These are phyloP conservation scores for Salvia miltiorrhiza DNA, from an alignment of 257 asterid species.

Conservation along the genomic window DNA sequence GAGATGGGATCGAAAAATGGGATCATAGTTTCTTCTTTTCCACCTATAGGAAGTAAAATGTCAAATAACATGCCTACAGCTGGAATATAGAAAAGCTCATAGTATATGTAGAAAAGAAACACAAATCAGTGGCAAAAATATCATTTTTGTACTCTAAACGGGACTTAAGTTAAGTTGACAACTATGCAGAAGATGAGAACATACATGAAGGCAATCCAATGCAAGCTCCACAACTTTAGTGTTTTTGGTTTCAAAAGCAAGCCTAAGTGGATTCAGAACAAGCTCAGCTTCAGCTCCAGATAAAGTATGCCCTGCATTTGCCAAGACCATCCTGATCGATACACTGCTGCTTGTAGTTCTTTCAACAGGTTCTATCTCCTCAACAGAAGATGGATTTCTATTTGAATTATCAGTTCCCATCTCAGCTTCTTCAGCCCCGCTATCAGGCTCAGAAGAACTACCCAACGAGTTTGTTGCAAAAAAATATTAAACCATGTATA, in stretches of 20 bases:
- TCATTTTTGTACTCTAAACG: constrained; percentile 14
- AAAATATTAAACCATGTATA: constrained; percentile 9
- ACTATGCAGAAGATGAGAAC: constrained; percentile 34
- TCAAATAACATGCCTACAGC: not conserved
- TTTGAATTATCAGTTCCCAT: constrained; percentile 39
- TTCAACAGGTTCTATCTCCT: constrained; percentile 41
- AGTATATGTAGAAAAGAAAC: not conserved
- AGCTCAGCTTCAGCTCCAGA: constrained; percentile 86
- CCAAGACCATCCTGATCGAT: constrained; percentile 51
- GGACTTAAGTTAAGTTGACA: constrained; percentile 16
- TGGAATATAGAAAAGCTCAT: constrained; percentile 3
- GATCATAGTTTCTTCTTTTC: not conserved
- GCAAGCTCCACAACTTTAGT: constrained; percentile 89
- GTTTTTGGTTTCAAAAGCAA: constrained; percentile 91
- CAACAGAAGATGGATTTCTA: constrained; percentile 38
- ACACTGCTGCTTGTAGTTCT: constrained; percentile 36
- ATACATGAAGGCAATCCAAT: constrained; percentile 99
- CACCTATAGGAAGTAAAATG: not conserved
- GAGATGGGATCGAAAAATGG: constrained; percentile 1
- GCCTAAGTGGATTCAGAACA: constrained; percentile 78
- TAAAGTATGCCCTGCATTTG: constrained; percentile 82
- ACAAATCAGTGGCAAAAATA: not conserved
- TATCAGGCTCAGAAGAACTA: constrained; percentile 51
- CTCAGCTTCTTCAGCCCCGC: constrained; percentile 42
- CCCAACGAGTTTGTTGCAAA: constrained; percentile 29